These are phyloP conservation scores for Wallacemonas collosoma DNA, from an alignment of 208 protist species.

Conservation along the genomic window DNA sequence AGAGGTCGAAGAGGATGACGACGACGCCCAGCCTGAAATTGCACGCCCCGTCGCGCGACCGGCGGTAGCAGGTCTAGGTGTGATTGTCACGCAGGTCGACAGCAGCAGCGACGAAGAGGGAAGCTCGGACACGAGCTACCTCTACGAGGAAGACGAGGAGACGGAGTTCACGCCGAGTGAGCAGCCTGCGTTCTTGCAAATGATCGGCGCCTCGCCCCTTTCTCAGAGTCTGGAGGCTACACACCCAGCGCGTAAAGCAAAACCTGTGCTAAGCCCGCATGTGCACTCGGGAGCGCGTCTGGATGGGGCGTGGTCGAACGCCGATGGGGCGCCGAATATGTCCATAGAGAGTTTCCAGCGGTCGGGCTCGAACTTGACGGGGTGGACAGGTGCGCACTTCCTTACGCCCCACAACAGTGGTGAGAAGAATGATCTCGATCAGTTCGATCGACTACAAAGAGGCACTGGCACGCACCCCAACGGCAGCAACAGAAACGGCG, in stretches of 20 bases:
- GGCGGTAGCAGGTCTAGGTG: neutral
- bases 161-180: constrained; percentile 15
- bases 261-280: neutral
- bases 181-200: constrained; percentile 13
- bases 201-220: constrained; percentile 7
- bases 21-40: neutral
- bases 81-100: neutral
- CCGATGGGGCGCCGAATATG: neutral
- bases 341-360: constrained; percentile 21
- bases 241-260: neutral
- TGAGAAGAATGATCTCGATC: neutral
- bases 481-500: neutral
- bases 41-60: neutral
- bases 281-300: neutral
- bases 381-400: constrained; percentile 17
- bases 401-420: constrained; percentile 9
- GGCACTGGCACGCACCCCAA: neutral
- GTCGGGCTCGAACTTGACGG: constrained; percentile 10
- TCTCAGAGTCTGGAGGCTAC: constrained; percentile 10
- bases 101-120: neutral
- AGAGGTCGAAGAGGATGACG: constrained; percentile 13
- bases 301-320: neutral
- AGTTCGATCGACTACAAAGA: constrained; percentile 12
- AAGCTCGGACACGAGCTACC: constrained; percentile 14
- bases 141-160: constrained; percentile 18